A percentile compares a stretch with the other conserved stretches of the same genome.
phyloP scores from a whole-genome alignment of 129 eudicot species.

The Flaveria ramosissima region DNA sequence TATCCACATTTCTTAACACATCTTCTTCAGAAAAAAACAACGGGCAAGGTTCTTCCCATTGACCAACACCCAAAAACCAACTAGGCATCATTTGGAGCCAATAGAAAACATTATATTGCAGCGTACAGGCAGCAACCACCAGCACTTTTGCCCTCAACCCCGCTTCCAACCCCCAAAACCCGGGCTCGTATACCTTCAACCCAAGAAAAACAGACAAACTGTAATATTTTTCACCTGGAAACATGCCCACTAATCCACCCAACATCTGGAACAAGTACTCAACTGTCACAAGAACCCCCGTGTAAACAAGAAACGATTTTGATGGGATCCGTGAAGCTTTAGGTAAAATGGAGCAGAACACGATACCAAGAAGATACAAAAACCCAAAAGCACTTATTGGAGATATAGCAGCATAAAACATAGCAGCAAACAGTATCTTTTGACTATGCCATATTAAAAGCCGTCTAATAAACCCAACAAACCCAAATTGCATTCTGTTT shows the following conservation, averaged over 20 bases:
- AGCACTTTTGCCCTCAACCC: slow-evolving; percentile 54
- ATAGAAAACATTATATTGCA: slow-evolving; percentile 53
- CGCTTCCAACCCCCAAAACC: slow-evolving; percentile 52
- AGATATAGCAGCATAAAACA: slow-evolving; percentile 51
- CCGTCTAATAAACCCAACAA: slow-evolving; percentile 40
- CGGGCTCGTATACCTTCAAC: slow-evolving; percentile 39
- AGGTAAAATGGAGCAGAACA: slow-evolving; percentile 46
- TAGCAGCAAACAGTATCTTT: slow-evolving; percentile 46
- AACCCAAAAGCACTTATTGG: slow-evolving; percentile 58
- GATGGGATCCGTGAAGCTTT: slow-evolving; percentile 52
- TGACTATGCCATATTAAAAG: slow-evolving; percentile 57
- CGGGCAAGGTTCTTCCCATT: slow-evolving; percentile 54
- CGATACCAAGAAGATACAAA: slow-evolving; percentile 50
- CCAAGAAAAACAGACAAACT: slow-evolving; percentile 43
- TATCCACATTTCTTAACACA: slow-evolving; percentile 17
- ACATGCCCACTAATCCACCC: slow-evolving; percentile 44
- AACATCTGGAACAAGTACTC: slow-evolving; percentile 55
- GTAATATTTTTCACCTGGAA: slow-evolving; percentile 43
- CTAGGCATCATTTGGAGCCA: slow-evolving; percentile 48
- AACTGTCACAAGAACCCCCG: slow-evolving; percentile 49
- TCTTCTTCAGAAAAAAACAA: slow-evolving; percentile 39
- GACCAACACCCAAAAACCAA: slow-evolving; percentile 34
- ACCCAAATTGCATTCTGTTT: slow-evolving; percentile 23
- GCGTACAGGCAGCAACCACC: slow-evolving; percentile 50
- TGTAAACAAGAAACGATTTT: slow-evolving; percentile 43